These are phyloP conservation scores for Pythium scleroteichum DNA, from an alignment of 352 stramenopile species.

Conservation along the genomic window DNA sequence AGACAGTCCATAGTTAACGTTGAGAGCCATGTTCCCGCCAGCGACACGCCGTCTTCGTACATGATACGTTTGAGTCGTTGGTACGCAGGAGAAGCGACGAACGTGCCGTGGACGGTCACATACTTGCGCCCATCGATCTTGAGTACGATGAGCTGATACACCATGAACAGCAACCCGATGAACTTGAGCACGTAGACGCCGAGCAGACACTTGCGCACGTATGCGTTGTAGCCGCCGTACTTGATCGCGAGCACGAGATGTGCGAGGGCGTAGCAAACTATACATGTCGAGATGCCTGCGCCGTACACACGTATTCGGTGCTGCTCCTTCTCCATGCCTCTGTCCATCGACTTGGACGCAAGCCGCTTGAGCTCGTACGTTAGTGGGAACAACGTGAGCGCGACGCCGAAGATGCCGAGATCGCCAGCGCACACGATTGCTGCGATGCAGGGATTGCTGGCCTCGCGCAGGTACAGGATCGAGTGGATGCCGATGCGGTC, in stretches of 20 bases:
- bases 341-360: constrained; percentile 64
- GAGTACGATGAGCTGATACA: constrained; percentile 42
- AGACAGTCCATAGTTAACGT: background rate
- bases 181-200: constrained; percentile 55
- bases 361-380: constrained; percentile 62
- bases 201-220: constrained; percentile 45
- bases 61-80: constrained; percentile 71
- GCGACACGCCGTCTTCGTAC: no score
- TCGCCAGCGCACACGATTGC: constrained; percentile 47
- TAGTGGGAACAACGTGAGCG: constrained; percentile 61
- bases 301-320: constrained; percentile 45
- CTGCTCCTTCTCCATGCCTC: constrained; percentile 46
- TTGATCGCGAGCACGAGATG: constrained; percentile 36
- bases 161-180: constrained; percentile 55
- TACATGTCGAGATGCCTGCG: constrained; percentile 19
- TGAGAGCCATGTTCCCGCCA: background rate
- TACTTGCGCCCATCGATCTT: constrained; percentile 56
- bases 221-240: constrained; percentile 47
- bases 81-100: constrained; percentile 65
- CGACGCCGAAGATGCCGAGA: constrained; percentile 48
- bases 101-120: constrained; percentile 63
- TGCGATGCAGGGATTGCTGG: constrained; percentile 32
- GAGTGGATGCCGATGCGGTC: constrained; percentile 52
- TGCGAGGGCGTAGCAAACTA: constrained; percentile 33
- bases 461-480: constrained; percentile 25